Evolutionary conservation across 108 stramenopile genomes (phyloP).

Genomic region (Nitzschia sp.): DNA sequence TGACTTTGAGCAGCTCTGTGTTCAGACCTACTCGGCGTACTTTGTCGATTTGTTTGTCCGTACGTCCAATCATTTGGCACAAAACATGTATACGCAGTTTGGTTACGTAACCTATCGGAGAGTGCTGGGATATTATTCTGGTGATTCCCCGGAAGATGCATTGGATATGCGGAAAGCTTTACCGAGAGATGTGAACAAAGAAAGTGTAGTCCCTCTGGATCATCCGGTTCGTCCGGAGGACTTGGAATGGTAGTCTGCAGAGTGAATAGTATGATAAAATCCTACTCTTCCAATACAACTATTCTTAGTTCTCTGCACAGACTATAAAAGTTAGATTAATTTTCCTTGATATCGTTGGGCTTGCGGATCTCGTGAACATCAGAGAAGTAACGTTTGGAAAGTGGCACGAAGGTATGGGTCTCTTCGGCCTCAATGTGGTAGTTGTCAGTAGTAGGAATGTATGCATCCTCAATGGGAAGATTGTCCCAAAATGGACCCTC

Average conservation of each 20-base stretch:
- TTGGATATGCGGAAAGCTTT: constrained; percentile 91
- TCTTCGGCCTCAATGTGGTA: constrained; percentile 29
- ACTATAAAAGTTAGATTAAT: no score
- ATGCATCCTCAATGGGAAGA: constrained; percentile 58
- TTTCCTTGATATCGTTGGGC: background rate
- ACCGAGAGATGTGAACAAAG: constrained; percentile 77
- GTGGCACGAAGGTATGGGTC: constrained; percentile 19
- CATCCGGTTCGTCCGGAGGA: constrained; percentile 87
- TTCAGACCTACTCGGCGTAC: constrained; percentile 81
- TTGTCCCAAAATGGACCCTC: constrained; percentile 67
- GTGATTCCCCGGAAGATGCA: constrained; percentile 87
- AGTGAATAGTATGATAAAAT: background rate
- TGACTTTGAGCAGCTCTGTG: constrained; percentile 81
- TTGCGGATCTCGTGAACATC: constrained; percentile 43
- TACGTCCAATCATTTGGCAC: constrained; percentile 90
- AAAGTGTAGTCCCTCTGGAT: constrained; percentile 84
- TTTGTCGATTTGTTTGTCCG: constrained; percentile 99
- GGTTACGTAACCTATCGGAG: constrained; percentile 89
- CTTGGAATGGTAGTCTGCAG: constrained; percentile 76
- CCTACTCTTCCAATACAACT: no score
- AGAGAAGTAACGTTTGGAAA: constrained; percentile 42
- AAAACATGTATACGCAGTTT: constrained; percentile 94
- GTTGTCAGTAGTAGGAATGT: constrained; percentile 44
- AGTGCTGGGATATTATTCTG: constrained; percentile 91
- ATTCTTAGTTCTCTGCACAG: no score